Evolutionary conservation across 176 grass and related monocot genomes (phyloP).

Genomic region (Hordeum marinum): DNA sequence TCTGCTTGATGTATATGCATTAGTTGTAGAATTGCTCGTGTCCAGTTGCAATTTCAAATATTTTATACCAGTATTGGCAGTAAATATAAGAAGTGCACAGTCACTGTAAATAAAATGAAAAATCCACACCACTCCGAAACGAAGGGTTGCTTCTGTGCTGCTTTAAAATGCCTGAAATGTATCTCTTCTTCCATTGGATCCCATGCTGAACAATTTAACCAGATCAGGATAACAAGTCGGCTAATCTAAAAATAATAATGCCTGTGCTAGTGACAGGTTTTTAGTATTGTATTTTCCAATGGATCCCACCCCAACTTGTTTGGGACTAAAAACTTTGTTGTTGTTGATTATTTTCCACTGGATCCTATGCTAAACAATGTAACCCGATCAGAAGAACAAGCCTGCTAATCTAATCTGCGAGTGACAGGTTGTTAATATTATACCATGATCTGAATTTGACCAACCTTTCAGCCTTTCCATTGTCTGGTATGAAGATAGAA

Average conservation of each 20-base stretch:
- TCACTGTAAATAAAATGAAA: too few species aligned
- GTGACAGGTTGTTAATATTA: neutral
- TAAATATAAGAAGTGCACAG: too few species aligned
- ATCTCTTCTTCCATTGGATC: too few species aligned
- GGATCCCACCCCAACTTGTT: too few species aligned
- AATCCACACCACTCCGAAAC: too few species aligned
- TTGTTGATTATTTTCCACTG: too few species aligned
- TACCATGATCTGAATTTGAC: neutral
- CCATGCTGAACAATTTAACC: too few species aligned
- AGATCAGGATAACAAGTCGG: too few species aligned
- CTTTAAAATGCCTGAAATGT: too few species aligned
- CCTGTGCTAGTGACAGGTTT: neutral
- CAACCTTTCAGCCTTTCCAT: neutral
- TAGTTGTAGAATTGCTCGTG: neutral
- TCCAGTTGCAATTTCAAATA: neutral
- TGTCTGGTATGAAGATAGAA: neutral
- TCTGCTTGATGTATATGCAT: neutral
- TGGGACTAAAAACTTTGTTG: too few species aligned
- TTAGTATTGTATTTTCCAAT: neutral
- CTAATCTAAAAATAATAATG: neutral
- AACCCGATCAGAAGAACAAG: neutral
- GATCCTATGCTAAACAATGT: neutral
- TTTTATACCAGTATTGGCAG: too few species aligned
- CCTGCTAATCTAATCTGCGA: neutral
- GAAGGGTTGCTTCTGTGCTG: too few species aligned